Conservation (phyloP, 2,329 filamentous ascomycete species). For the Daldinia sp. region DNA sequence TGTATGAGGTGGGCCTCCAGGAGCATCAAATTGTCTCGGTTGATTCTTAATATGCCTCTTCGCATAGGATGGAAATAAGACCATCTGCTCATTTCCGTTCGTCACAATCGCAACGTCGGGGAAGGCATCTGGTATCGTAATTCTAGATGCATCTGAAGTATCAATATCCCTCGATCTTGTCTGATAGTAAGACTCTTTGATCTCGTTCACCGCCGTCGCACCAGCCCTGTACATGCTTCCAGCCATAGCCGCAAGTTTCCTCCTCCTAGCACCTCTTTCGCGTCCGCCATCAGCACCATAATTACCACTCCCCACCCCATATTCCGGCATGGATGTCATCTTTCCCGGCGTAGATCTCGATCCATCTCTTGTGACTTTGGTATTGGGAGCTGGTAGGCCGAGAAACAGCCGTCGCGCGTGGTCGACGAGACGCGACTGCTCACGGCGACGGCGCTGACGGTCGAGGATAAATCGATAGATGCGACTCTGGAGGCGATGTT, state of each 20-base stretch:
- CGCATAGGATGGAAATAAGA: conserved; percentile 94
- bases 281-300: conserved; percentile 55
- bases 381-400: conserved; percentile 49
- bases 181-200: conserved; percentile 70
- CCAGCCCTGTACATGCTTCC: conserved; percentile 68
- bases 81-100: conserved; percentile 88
- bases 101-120: conserved; percentile 85
- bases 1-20: conserved; percentile 56
- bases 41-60: conserved; percentile 72
- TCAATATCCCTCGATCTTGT: conserved; percentile 59
- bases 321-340: conserved; percentile 52
- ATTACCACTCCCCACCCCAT: conserved; percentile 52
- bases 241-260: conserved; percentile 77
- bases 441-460: conserved; percentile 68
- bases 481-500: conserved; percentile 77
- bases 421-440: conserved; percentile 62
- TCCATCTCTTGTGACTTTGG: conserved; percentile 53
- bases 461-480: conserved; percentile 80
- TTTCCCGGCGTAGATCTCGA: conserved; percentile 43
- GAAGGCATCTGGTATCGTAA: conserved; percentile 79
- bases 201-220: conserved; percentile 68
- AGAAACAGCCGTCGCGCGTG: conserved; percentile 62
- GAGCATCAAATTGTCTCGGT: conserved; percentile 48
- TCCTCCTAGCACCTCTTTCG: conserved; percentile 79
- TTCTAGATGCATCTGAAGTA: conserved; percentile 51